phyloP scores from a whole-genome alignment of 1,139 yeast species.

The Scheffersomyces parashehatae region DNA sequence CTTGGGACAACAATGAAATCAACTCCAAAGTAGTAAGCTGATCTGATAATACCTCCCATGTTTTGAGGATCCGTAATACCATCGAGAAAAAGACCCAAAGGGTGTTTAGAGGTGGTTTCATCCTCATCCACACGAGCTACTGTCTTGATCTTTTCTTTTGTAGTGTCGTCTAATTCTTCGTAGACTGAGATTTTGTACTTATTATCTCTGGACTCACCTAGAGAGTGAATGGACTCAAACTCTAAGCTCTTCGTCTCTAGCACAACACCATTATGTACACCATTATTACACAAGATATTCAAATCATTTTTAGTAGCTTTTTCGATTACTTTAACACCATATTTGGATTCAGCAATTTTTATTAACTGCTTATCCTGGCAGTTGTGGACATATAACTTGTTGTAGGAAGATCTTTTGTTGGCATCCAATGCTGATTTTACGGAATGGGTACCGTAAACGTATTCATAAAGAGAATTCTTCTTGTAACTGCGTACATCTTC shows the following conservation, averaged over 20 bases:
- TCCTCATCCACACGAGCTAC: conserved; percentile 6
- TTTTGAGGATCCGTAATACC: conserved; percentile 90
- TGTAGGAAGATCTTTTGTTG: conserved; percentile 53
- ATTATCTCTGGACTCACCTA: conserved; percentile 32
- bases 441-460: conserved; percentile 74
- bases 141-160: conserved; percentile 5
- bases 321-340: conserved; percentile 43
- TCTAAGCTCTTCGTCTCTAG: conserved; percentile 64
- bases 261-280: conserved; percentile 82
- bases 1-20: conserved; percentile 76
- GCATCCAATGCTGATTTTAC: conserved; percentile 69
- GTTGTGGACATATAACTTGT: conserved; percentile 52
- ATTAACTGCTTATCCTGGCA: conserved; percentile 39
- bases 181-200: conserved; percentile 24
- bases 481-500: not conserved
- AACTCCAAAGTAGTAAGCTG: conserved; percentile 82
- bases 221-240: conserved; percentile 39
- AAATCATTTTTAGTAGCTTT: conserved; percentile 56
- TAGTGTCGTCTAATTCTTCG: conserved; percentile 20
- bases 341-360: conserved; percentile 42
- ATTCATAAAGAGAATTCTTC: conserved; percentile 57
- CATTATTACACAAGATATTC: conserved; percentile 62
- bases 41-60: conserved; percentile 80
- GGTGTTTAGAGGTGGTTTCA: conserved; percentile 36
- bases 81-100: conserved; percentile 77